Evolutionary conservation across 768 basidiomycete species (phyloP), one percentile per base, ranked within the genome.

Genomic region (Psilocybe cubensis): DNA sequence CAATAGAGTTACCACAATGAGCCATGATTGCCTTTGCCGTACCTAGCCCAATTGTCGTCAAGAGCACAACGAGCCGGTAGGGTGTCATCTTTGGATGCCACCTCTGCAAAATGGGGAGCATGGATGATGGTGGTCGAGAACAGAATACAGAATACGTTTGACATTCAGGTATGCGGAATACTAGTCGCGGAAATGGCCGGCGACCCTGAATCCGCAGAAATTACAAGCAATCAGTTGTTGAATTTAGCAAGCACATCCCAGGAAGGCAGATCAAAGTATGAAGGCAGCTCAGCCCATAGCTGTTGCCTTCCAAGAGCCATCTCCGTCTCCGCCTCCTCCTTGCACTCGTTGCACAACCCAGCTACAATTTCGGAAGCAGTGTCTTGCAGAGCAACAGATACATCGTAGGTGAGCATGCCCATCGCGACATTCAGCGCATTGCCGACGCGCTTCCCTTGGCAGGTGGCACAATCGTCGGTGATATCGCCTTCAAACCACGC

Each of bases 251-350:
- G 46, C 8, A 48, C 28, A 24, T 44, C 52, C 52, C 52, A 54
- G 20, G 29, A 1, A 31, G 52, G 52, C 9, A 54, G 41, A 14
- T 43, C 52, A 21, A 54, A 54, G 17, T 54, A 54, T 18, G 25
- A 17, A 27, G 52, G 52, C 3, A 54, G 28, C 11, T 43, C 27
- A 11, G 44, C 9, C 52, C 52, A 54, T 28, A 54, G 8, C 0
- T 2, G 25, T 12, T 18, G 10, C 10, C 52, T 25, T 7, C 52
- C 52, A 6, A 9, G 20, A 7, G 14, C n/a, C 20, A 42, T 41
- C 20, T 11, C 28, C 2, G n/a, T n/a, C 21, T 42, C 27, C 2
- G 17, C 23, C 0, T 10, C 38, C 7, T 25, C 9, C 10, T 25
- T 25, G 21, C 51, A 52, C 3, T 14, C 9, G 4, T 24, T 2